phyloP scores from a whole-genome alignment of 2,329 filamentous ascomycete species.

The Helminthosporium solani region DNA sequence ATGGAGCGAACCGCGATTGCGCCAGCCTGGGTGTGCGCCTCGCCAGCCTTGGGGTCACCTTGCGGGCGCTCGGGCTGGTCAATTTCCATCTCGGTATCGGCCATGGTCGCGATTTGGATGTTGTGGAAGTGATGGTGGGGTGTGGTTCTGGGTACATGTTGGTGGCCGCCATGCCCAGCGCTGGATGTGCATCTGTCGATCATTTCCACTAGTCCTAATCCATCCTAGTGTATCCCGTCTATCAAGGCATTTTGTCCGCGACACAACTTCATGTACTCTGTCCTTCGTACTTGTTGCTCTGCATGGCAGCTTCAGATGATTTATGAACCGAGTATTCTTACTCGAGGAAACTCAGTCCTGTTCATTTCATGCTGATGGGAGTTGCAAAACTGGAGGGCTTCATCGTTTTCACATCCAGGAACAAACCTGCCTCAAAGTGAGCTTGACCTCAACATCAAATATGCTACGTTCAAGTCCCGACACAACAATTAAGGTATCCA shows the following conservation, averaged over 20 bases:
- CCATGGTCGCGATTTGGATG: conserved; percentile 36
- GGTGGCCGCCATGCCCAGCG: no score
- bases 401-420: not conserved
- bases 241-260: no score
- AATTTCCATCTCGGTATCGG: conserved; percentile 50
- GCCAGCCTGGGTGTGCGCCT: conserved; percentile 71
- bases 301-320: no score
- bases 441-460: not conserved
- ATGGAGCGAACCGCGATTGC: conserved; percentile 82
- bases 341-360: no score
- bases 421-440: not conserved
- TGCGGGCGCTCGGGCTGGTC: conserved; percentile 41
- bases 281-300: no score
- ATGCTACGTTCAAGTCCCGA: not conserved
- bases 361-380: no score
- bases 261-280: no score
- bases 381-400: no score
- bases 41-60: conserved; percentile 55
- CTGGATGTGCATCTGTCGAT: no score
- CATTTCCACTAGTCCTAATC: no score
- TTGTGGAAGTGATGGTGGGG: not conserved
- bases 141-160: not conserved
- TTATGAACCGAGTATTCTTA: no score
- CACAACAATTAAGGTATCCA: not conserved
- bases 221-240: no score